These are phyloP conservation scores for Seiridium cupressi DNA, from an alignment of 2,329 filamentous ascomycete genomes.

Conservation along the genomic window DNA sequence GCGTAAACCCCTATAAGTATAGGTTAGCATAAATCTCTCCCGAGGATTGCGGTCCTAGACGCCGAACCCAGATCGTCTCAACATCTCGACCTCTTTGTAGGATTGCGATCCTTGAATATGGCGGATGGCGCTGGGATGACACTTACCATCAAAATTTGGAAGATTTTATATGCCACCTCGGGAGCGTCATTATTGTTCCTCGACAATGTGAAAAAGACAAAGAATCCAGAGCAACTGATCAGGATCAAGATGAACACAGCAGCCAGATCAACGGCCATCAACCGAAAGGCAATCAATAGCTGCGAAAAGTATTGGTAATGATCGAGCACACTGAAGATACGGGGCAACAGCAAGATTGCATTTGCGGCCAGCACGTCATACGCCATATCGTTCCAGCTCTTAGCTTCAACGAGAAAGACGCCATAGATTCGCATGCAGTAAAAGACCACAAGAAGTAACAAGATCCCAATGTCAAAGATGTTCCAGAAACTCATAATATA, in stretches of 20 bases:
- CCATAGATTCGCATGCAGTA: conserved; percentile 88
- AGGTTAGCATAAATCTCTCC: background rate
- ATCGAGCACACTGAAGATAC: conserved; percentile 89
- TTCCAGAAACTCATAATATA: conserved; percentile 99
- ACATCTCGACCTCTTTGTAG: too few relatives aligned
- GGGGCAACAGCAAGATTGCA: conserved; percentile 83
- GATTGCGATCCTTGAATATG: too few relatives aligned
- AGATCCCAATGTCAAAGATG: conserved; percentile 86
- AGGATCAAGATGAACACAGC: conserved; percentile 82
- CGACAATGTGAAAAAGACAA: conserved; percentile 88
- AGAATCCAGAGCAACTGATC: conserved; percentile 90
- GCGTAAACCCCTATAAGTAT: conserved; percentile 68
- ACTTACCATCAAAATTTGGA: conserved; percentile 77
- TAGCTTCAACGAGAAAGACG: conserved; percentile 75
- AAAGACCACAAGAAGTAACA: conserved; percentile 82
- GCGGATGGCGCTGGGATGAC: too few relatives aligned
- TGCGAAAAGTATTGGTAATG: conserved; percentile 97
- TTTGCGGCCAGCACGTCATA: conserved; percentile 94
- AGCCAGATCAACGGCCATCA: conserved; percentile 88
- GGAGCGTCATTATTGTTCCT: conserved; percentile 67
- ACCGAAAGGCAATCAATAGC: conserved; percentile 85
- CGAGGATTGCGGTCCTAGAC: too few relatives aligned
- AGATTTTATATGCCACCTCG: conserved; percentile 84
- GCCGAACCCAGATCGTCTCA: too few relatives aligned
- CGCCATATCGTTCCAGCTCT: conserved; percentile 76